Base-by-base conservation (phyloP, 163 green algal species). In the Coccomyxa subellipsoidea region DNA sequence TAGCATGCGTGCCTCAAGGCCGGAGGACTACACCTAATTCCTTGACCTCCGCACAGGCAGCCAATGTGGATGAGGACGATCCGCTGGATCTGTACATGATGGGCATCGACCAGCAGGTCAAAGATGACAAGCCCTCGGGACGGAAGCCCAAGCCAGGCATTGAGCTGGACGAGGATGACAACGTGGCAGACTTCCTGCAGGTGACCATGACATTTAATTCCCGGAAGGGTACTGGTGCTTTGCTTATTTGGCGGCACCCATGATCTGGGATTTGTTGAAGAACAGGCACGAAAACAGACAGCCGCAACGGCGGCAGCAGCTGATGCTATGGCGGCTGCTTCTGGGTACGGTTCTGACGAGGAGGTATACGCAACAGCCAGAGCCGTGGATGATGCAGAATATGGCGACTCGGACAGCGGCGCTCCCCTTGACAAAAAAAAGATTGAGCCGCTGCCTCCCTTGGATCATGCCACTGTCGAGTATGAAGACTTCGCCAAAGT, bases 31-130 rank as follows among this genome's bases (percentile, higher is more conserved):
- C 4, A 59, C 47, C 21, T 21, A 27, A 8, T 59, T 7, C 5
- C 47, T 27, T 73, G 66, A 36, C 29, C 31, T 10, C 6, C 66
- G 12, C 21, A 77, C 32, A 38, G 31, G 70, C 31, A 77, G 70
- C 31, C 25, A 39, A 77, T 29, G 70, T 31, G 31, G 86, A 91
- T 18, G 87, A 95, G 69, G 92, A 94, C 36, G 94, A 98, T 82
- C 91, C 93, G 0, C 84, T 98, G 78, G 94, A 98, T 35, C 92
- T 93, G 0, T 98, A 96, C 81, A 96, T 98, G 93, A 89, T 86
- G 9, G 91, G 91, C 36, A 91, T 96, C 7, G 78, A 93, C 21
- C 53, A 90, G 47, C 87, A 92, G 54, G 79, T 37, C 54, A 54
- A 76, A 32, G 36, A 59, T 7, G 75, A 87, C 77, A 90, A 86